These are phyloP conservation scores for Verbena officinalis DNA, from an alignment of 257 asterid genomes.

Conservation along the genomic window DNA sequence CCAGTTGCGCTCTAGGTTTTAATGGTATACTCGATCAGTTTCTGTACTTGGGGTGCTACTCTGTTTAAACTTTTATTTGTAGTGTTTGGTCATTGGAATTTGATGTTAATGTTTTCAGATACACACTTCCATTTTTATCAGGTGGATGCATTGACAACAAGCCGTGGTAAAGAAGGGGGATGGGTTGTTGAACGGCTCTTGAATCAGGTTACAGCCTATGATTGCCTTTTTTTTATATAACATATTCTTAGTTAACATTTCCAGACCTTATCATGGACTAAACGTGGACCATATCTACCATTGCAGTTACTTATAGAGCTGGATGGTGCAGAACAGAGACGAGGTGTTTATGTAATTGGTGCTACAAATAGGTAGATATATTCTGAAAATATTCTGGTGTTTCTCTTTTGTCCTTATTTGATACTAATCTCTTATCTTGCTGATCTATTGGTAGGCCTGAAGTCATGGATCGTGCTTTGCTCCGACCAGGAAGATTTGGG, in stretches of 20 bases:
- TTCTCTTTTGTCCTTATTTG: neutral
- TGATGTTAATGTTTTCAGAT: constrained; percentile 2
- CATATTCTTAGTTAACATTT: neutral
- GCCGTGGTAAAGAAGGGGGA: constrained; percentile 82
- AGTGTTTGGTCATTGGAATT: constrained; percentile 3
- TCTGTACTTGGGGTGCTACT: neutral
- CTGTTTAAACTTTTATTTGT: neutral
- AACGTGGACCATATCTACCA: constrained; percentile 16
- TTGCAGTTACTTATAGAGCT: constrained; percentile 83
- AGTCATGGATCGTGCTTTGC: constrained; percentile 78
- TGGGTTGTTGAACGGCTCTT: constrained; percentile 75
- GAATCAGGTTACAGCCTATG: constrained; percentile 56
- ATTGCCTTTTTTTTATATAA: constrained; percentile 4
- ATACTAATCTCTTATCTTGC: constrained; percentile 20
- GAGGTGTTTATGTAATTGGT: constrained; percentile 80
- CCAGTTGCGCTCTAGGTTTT: neutral
- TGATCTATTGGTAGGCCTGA: constrained; percentile 62
- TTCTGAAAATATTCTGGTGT: constrained; percentile 14
- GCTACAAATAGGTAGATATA: constrained; percentile 80
- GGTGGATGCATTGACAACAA: constrained; percentile 85
- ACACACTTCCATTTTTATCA: constrained; percentile 25
- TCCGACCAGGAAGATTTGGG: constrained; percentile 87
- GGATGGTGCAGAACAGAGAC: constrained; percentile 79
- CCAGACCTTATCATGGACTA: constrained; percentile 15
- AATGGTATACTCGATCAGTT: neutral